A percentile compares a stretch with the other conserved stretches of the same genome.
Conservation (phyloP, 495 filamentous ascomycete genomes). For the Penicillium waksmanii region DNA sequence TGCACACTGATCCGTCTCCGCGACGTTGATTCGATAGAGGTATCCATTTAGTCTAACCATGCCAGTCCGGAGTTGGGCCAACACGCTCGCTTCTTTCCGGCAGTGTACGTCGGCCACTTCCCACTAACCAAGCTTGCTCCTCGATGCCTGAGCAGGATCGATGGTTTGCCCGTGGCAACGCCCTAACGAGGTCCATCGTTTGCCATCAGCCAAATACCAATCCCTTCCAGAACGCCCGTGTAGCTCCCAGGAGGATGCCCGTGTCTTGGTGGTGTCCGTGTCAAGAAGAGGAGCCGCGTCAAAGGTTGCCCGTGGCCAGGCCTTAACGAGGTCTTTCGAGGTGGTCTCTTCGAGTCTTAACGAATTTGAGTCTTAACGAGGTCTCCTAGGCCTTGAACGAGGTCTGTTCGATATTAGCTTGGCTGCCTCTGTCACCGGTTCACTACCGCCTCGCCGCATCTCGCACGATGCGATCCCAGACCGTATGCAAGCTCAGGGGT, state of each 20-base stretch:
- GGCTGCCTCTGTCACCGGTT: constrained; percentile 22
- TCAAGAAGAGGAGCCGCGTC: constrained; percentile 11
- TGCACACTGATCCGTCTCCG: no score
- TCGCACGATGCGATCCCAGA: constrained; percentile 26
- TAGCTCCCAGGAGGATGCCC: constrained; percentile 20
- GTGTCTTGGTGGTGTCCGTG: constrained; percentile 19
- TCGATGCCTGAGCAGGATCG: constrained; percentile 13
- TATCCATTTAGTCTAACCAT: constrained; percentile 18
- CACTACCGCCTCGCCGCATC: constrained; percentile 23
- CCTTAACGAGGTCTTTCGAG: constrained; percentile 22
- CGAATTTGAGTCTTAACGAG: constrained; percentile 21
- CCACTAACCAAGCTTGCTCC: constrained; percentile 26
- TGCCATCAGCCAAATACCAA: constrained; percentile 21
- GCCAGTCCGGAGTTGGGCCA: constrained; percentile 21
- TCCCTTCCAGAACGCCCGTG: constrained; percentile 16
- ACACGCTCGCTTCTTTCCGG: constrained; percentile 23
- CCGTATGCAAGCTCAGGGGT: constrained; percentile 25
- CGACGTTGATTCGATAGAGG: no score
- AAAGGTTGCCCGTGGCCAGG: constrained; percentile 17
- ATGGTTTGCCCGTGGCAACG: constrained; percentile 17
- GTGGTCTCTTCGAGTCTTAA: constrained; percentile 18
- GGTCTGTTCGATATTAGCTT: constrained; percentile 23
- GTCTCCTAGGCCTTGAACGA: constrained; percentile 22
- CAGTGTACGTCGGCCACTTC: constrained; percentile 17
- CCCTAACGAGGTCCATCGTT: constrained; percentile 18